Percentiles rank a stretch among this genome's conserved stretches.
Conservation (phyloP, 139 green algal genomes). For the Coelastrella sp. region DNA sequence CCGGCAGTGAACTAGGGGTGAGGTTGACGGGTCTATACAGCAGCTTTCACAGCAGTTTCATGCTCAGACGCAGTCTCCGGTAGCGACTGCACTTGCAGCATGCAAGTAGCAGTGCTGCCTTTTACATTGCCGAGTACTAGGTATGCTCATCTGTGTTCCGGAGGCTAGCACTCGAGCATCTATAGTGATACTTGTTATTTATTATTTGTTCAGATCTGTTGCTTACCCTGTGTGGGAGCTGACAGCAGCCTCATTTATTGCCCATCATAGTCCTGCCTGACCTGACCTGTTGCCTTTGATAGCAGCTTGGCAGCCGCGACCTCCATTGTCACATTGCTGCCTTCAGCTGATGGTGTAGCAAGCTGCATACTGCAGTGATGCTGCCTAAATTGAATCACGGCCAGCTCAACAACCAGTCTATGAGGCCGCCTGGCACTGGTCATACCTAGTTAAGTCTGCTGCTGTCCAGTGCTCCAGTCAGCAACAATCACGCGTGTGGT, state of each 20-base stretch:
- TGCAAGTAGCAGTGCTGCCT: background rate
- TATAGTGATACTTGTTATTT: background rate
- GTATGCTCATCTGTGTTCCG: background rate
- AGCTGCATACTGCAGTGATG: too few relatives aligned
- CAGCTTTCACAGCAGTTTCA: background rate
- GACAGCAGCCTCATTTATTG: too few relatives aligned
- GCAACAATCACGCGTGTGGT: background rate
- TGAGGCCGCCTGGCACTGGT: too few relatives aligned
- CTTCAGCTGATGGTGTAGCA: background rate
- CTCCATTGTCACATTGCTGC: background rate
- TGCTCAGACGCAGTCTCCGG: background rate
- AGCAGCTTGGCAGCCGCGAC: background rate
- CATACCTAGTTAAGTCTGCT: background rate
- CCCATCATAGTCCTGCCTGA: too few relatives aligned
- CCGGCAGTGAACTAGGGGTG: slow-evolving; percentile 39
- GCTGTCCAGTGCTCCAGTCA: background rate
- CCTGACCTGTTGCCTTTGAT: background rate
- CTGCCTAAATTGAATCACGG: too few relatives aligned
- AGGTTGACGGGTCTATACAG: background rate
- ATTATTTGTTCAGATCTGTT: background rate
- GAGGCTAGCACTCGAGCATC: background rate
- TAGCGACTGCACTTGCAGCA: too few relatives aligned
- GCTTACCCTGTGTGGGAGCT: too few relatives aligned
- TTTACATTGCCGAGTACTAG: too few relatives aligned
- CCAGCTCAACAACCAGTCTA: too few relatives aligned